Base-by-base conservation (phyloP, 2,329 filamentous ascomycete genomes). In the Ilyonectria sp. region DNA sequence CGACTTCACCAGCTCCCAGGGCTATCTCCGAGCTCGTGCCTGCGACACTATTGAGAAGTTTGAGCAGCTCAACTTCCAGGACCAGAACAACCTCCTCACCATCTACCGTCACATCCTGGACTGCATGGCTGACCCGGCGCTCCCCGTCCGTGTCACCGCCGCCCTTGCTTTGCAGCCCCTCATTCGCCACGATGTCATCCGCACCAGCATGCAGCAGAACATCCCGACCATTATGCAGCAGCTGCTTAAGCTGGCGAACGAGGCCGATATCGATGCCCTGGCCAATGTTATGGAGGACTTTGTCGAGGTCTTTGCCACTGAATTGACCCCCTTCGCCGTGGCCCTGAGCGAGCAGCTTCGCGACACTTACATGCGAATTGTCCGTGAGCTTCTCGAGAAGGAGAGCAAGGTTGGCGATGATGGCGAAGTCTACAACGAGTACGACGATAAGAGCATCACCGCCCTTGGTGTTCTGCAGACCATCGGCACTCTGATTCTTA, bases 271-370 rank as follows among this genome's bases (percentile, higher is more conserved):
- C 54, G 96, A 99, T 81, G 95, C 96, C 6, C 86, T 99, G 46
- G 95, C 96, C 23, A 98, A 98, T 77, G 96, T 99, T 44, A 99
- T 99, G 96, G 96, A 99, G 82, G 96, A 99, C 78, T 99, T 99
- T 78, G 96, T 99, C 52, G 96, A 99, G 81, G 95, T 98, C 2
- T 99, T 99, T 78, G 95, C 96, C n/a, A 89, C 94, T 3, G 96
- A 99, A 80, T 88, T 99, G 53, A 98, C 96, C 6, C 96, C 96
- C 3, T 99, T 99, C 76, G 96, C 96, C 11, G 95, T 99, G 35
- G 96, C 96, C 5, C 86, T 99, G 4, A 97, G 94, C 77, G 95
- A 98, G 82, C 96, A 99, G 82, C 86, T 99, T 54, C 92, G 95
- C 49, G 96, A 99, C 77, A 99, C 96, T 0, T 99, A 99, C 77